phyloP scores from a whole-genome alignment of 2,329 filamentous ascomycete species.

The Paecilomyces dactylethromorphus region DNA sequence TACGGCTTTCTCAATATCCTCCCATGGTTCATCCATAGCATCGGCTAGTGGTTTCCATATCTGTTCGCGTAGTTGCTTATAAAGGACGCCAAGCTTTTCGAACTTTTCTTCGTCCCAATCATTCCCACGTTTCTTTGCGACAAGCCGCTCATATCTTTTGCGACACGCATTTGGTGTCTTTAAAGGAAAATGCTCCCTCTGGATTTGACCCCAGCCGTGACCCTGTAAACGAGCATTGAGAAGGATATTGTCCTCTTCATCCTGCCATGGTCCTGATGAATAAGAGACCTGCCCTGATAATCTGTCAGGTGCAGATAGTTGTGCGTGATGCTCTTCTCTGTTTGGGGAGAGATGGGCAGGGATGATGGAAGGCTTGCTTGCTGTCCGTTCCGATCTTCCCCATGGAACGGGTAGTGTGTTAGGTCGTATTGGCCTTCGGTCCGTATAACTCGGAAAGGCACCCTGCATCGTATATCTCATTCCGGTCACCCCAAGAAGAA shows the following conservation, averaged over 20 bases:
- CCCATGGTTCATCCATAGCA: constrained; percentile 50
- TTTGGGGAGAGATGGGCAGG: not conserved
- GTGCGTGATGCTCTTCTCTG: not conserved
- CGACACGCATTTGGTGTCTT: constrained; percentile 80
- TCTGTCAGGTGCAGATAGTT: constrained; percentile 1
- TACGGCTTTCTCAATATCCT: constrained; percentile 76
- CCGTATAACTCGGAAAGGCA: not conserved
- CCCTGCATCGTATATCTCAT: not conserved
- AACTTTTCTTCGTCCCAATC: constrained; percentile 74
- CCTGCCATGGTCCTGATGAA: constrained; percentile 58
- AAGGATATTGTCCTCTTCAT: constrained; percentile 67
- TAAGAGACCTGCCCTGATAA: constrained; percentile 2
- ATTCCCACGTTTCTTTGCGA: constrained; percentile 65
- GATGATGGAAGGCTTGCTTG: not conserved
- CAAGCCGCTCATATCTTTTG: constrained; percentile 78
- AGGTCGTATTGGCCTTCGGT: not conserved
- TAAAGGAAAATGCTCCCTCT: constrained; percentile 65
- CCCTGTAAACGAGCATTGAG: constrained; percentile 65
- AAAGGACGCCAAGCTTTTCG: constrained; percentile 67
- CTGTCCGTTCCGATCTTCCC: not conserved
- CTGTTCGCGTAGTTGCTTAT: constrained; percentile 71
- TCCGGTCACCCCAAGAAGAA: not conserved
- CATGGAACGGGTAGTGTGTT: not conserved
- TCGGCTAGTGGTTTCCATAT: constrained; percentile 73
- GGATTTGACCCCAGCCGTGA: constrained; percentile 78